Percentiles rank a stretch among this genome's conserved stretches.
Evolutionary conservation across 257 asterid species (phyloP).

Genomic region (Schizonepeta tenuifolia): DNA sequence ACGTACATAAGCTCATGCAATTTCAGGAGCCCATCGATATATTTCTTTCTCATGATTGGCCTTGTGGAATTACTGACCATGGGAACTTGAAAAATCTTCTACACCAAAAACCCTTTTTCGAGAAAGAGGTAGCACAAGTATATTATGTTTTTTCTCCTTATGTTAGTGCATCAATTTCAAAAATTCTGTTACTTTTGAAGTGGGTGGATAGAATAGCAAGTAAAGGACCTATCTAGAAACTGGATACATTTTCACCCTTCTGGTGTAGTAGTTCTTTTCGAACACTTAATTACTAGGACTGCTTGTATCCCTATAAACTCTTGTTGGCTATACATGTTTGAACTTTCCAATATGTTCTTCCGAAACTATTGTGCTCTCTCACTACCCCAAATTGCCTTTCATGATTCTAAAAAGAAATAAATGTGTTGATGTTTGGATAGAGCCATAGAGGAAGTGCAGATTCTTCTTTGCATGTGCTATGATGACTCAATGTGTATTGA

Average conservation of each 20-base stretch:
- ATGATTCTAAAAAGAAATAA: background rate
- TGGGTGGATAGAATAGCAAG: background rate
- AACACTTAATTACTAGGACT: background rate
- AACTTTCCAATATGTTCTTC: background rate
- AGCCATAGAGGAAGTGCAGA: constrained; percentile 8
- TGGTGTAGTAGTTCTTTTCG: background rate
- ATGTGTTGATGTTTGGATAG: background rate
- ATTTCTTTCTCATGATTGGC: constrained; percentile 99
- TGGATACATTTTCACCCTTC: background rate
- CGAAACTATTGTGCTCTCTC: background rate
- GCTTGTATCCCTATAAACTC: background rate
- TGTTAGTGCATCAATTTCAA: background rate
- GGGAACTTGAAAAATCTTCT: constrained; percentile 73
- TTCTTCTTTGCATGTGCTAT: constrained; percentile 16
- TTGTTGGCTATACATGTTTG: background rate
- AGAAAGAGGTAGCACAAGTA: constrained; percentile 65
- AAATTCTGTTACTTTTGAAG: background rate
- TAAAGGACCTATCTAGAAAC: background rate
- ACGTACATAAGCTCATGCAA: constrained; percentile 90
- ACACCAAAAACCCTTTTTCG: constrained; percentile 67
- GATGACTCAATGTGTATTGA: background rate
- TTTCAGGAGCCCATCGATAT: constrained; percentile 91
- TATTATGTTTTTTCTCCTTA: background rate
- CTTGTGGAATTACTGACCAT: constrained; percentile 73
- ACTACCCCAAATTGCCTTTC: background rate